Conservation (phyloP, 2,329 filamentous ascomycete species). For the Aspergillus tamarii region DNA sequence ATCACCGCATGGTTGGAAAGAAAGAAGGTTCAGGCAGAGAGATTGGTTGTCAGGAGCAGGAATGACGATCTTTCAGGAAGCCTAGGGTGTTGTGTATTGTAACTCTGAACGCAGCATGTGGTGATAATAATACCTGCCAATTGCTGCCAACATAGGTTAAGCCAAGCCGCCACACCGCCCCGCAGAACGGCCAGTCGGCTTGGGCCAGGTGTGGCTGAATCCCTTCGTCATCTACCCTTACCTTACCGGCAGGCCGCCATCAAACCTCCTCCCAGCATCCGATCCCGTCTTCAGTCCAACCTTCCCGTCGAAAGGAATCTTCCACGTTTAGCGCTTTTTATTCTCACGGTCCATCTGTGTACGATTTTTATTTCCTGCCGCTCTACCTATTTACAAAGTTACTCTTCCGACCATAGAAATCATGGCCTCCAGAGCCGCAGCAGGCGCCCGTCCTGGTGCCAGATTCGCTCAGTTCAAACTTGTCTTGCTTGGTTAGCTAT, state of each 20-base stretch:
- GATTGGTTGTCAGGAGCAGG: constrained; percentile 3
- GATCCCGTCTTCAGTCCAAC: constrained; percentile 9
- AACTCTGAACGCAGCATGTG: constrained; percentile 19
- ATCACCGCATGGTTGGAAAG: constrained; percentile 9
- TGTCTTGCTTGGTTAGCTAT: constrained; percentile 81
- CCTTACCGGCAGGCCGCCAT: constrained; percentile 6
- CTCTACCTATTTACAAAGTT: constrained; percentile 2
- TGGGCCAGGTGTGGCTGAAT: constrained; percentile 33
- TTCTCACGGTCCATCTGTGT: constrained; percentile 1
- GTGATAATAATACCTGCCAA: constrained; percentile 2
- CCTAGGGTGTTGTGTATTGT: constrained; percentile 9
- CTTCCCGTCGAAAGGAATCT: background rate
- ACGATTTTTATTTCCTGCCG: background rate
- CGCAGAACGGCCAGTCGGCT: constrained; percentile 21
- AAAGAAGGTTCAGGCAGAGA: constrained; percentile 8
- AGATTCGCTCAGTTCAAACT: constrained; percentile 99
- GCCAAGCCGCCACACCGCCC: constrained; percentile 19
- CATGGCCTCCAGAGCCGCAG: constrained; percentile 87
- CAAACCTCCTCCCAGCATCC: constrained; percentile 6
- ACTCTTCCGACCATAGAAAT: constrained; percentile 31
- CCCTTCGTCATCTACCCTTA: constrained; percentile 38
- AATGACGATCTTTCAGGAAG: constrained; percentile 11
- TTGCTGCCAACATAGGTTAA: background rate
- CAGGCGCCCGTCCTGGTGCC: constrained; percentile 67
- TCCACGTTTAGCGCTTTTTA: background rate